A percentile compares a stretch with the other conserved stretches of the same genome.
Evolutionary conservation across 805 yeast genomes (phyloP).

Genomic region (Suhomyces pyralidae): DNA sequence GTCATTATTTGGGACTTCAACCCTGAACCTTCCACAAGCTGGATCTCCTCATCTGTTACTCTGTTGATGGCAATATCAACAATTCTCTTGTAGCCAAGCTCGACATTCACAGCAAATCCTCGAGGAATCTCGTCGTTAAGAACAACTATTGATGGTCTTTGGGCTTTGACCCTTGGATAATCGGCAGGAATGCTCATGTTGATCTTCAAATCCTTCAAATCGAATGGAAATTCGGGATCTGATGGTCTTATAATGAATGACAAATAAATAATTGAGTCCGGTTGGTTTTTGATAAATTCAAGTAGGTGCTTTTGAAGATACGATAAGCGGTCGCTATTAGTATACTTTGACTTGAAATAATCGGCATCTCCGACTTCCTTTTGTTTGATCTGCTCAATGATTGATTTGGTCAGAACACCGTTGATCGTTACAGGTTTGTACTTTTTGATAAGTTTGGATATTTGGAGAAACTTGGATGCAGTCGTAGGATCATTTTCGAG

Average conservation of each 20-base stretch:
- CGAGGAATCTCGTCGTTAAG: constrained; percentile 66
- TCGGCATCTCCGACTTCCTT: constrained; percentile 6
- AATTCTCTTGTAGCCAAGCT: constrained; percentile 55
- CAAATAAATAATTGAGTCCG: constrained; percentile 30
- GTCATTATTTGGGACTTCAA: constrained; percentile 53
- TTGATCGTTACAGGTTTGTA: constrained; percentile 37
- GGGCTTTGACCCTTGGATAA: constrained; percentile 46
- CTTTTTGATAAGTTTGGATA: constrained; percentile 30
- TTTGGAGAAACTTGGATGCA: constrained; percentile 14
- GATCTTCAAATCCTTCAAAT: constrained; percentile 50
- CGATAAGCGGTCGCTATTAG: constrained; percentile 7
- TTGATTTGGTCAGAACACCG: constrained; percentile 20
- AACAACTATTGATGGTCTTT: constrained; percentile 51
- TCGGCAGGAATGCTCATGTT: constrained; percentile 52
- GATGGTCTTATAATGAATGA: constrained; percentile 51
- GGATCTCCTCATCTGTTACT: constrained; percentile 19
- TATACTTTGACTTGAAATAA: constrained; percentile 3
- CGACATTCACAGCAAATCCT: constrained; percentile 67
- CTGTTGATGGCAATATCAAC: constrained; percentile 24
- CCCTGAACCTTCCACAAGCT: constrained; percentile 46
- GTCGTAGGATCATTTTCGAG: background rate
- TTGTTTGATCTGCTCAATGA: constrained; percentile 3
- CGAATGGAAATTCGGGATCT: constrained; percentile 74
- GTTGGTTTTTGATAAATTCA: constrained; percentile 23
- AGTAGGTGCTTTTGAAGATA: constrained; percentile 32